These are phyloP conservation scores for Tirmania nivea DNA, from an alignment of 495 filamentous ascomycete genomes.

Conservation along the genomic window DNA sequence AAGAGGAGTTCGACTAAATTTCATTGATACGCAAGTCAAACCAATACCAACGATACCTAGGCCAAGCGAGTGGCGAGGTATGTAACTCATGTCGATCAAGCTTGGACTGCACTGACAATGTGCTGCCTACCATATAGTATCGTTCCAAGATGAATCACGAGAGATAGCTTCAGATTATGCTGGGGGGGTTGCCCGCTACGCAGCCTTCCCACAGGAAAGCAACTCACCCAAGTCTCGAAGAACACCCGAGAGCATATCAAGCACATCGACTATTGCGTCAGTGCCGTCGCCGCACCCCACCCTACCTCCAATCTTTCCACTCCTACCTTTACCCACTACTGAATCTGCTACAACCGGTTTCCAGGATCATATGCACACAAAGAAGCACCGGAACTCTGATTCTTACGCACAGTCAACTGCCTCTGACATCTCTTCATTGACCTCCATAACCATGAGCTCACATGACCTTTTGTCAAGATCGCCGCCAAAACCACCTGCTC, in stretches of 20 bases:
- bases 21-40: constrained; percentile 56
- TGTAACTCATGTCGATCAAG: constrained; percentile 20
- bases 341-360: not conserved
- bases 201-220: constrained; percentile 26
- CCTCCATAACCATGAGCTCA: constrained; percentile 14
- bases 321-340: constrained; percentile 5
- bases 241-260: constrained; percentile 14
- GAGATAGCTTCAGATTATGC: constrained; percentile 82
- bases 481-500: constrained; percentile 27
- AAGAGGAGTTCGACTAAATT: constrained; percentile 74
- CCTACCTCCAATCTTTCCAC: constrained; percentile 16
- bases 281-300: constrained; percentile 5
- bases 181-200: constrained; percentile 58
- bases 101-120: not conserved
- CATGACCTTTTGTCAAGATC: constrained; percentile 21
- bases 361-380: not conserved
- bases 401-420: constrained; percentile 4
- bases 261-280: constrained; percentile 7
- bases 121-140: constrained; percentile 21
- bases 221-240: constrained; percentile 16
- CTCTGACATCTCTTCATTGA: constrained; percentile 6
- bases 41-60: constrained; percentile 40
- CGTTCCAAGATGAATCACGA: constrained; percentile 75
- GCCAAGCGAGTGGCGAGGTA: constrained; percentile 39
- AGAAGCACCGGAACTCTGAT: constrained; percentile 3